phyloP scores from a whole-genome alignment of 306 rosid genomes.

The Echinosophora koreensis region DNA sequence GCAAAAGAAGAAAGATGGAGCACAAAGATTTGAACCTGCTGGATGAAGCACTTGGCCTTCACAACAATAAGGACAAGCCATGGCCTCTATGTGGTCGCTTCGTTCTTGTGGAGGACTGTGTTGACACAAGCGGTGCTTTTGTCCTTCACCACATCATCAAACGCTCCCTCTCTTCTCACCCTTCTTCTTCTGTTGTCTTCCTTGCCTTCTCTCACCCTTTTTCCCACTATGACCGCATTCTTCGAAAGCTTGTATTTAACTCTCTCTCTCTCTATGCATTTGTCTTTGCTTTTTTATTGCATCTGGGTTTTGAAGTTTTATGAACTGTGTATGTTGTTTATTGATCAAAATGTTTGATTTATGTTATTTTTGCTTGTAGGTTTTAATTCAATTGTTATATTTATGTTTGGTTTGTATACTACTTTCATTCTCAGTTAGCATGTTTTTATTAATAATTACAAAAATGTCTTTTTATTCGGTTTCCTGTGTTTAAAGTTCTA shows the following conservation, averaged over 20 bases:
- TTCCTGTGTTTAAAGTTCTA: no score
- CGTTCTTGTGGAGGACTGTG: slow-evolving; percentile 76
- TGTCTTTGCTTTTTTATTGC: background rate
- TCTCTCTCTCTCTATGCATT: slow-evolving; percentile 1
- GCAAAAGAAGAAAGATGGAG: slow-evolving; percentile 52
- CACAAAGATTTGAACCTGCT: slow-evolving; percentile 54
- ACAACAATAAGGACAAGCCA: slow-evolving; percentile 33
- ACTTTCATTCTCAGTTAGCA: no score
- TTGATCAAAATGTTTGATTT: background rate
- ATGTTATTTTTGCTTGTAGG: background rate
- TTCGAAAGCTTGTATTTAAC: slow-evolving; percentile 70
- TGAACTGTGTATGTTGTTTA: background rate
- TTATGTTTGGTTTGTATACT: no score
- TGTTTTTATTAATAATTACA: no score
- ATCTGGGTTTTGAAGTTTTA: background rate
- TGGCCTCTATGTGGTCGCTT: slow-evolving; percentile 61
- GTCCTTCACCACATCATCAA: slow-evolving; percentile 89
- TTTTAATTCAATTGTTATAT: slow-evolving; percentile 1
- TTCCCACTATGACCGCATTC: slow-evolving; percentile 84
- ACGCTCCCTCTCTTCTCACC: slow-evolving; percentile 61
- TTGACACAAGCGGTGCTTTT: slow-evolving; percentile 82
- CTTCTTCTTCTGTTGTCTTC: slow-evolving; percentile 70
- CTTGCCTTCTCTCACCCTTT: slow-evolving; percentile 81
- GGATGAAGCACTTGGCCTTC: slow-evolving; percentile 73
- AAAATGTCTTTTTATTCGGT: no score